These are phyloP conservation scores for Pseudogymnoascus sp. DNA, from an alignment of 2,329 filamentous ascomycete species.

Conservation along the genomic window DNA sequence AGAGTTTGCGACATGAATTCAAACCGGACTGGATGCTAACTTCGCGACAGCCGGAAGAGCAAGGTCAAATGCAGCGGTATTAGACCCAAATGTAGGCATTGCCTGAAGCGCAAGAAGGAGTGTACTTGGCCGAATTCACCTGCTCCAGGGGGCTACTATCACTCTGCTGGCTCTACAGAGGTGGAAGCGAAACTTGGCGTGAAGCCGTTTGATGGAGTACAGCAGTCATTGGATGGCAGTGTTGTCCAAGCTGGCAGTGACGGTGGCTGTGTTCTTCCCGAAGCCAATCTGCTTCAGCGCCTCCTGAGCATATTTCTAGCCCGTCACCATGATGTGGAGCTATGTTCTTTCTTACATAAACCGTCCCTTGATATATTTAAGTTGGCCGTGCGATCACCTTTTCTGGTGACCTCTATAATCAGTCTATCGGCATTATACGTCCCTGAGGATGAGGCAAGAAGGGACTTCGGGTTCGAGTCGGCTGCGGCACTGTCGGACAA, in stretches of 20 bases:
- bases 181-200: background rate
- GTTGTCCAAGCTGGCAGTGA: background rate
- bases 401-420: constrained; percentile 10
- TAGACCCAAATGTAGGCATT: constrained; percentile 9
- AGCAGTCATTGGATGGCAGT: background rate
- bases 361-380: constrained; percentile 11
- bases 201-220: background rate
- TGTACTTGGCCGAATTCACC: background rate
- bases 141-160: background rate
- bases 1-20: background rate
- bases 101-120: constrained; percentile 9
- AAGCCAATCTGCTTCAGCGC: constrained; percentile 1
- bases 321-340: constrained; percentile 11
- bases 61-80: constrained; percentile 12
- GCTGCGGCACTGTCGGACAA: background rate
- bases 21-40: background rate
- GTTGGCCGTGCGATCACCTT: background rate
- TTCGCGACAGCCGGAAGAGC: constrained; percentile 7
- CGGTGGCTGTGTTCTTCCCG: background rate
- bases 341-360: constrained; percentile 13
- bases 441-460: constrained; percentile 2
- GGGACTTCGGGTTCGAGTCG: background rate
- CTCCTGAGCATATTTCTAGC: constrained; percentile 10
- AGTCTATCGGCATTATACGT: constrained; percentile 13
- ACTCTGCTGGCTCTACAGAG: background rate